Conservation (phyloP, 1,284 basidiomycete genomes). For the Ganoderma lucidum region DNA sequence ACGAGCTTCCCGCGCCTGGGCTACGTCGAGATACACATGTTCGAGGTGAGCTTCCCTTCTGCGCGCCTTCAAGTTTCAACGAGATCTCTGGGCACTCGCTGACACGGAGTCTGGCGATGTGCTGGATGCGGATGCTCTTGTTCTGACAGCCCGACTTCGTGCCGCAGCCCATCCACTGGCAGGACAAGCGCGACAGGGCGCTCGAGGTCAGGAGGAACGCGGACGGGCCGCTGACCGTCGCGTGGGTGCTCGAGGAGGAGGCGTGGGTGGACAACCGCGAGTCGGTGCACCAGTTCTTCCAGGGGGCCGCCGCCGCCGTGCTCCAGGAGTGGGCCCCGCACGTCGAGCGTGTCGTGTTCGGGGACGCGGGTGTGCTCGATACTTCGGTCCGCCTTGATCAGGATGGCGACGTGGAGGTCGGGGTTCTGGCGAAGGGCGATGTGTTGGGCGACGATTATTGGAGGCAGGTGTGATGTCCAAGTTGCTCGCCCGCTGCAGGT, state of each 20-base stretch:
- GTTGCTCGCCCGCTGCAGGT: neutral
- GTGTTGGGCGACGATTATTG: constrained; percentile 20
- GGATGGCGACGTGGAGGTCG: neutral
- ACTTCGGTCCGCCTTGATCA: constrained; percentile 3
- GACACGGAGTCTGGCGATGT: neutral
- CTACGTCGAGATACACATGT: constrained; percentile 20
- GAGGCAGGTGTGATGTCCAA: constrained; percentile 3
- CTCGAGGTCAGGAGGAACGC: neutral
- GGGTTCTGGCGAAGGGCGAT: neutral
- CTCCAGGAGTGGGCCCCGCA: constrained; percentile 17
- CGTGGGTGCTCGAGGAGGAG: constrained; percentile 21
- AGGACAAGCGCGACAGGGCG: constrained; percentile 17
- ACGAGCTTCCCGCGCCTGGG: constrained; percentile 20
- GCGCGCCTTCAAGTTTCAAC: too few species aligned
- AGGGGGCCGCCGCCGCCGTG: constrained; percentile 17
- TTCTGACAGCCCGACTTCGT: constrained; percentile 16
- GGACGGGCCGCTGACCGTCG: constrained; percentile 12
- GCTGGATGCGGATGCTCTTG: too few species aligned
- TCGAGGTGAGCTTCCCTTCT: constrained; percentile 14
- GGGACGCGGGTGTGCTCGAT: constrained; percentile 17
- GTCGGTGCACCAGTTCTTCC: constrained; percentile 18
- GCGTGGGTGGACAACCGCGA: constrained; percentile 23
- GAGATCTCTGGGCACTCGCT: neutral
- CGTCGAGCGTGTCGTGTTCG: constrained; percentile 18
- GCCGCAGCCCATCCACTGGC: constrained; percentile 22